phyloP scores from a whole-genome alignment of 1,139 yeast genomes.

The Saccharomyces hybrid region DNA sequence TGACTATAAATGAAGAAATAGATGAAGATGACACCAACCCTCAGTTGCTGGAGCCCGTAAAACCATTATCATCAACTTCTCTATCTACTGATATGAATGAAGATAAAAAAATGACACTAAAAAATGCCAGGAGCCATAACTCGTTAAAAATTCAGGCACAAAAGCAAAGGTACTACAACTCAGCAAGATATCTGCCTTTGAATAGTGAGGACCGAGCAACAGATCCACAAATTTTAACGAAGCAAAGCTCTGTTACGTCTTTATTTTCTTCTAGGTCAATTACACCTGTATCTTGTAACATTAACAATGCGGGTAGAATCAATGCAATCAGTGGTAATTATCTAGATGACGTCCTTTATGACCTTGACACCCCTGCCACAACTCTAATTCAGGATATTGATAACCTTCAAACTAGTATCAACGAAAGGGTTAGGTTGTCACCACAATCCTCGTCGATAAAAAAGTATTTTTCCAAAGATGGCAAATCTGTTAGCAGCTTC shows the following conservation, averaged over 20 bases:
- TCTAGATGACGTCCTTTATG: neutral
- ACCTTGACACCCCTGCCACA: neutral
- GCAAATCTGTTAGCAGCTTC: neutral
- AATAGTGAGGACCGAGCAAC: slow-evolving; percentile 6
- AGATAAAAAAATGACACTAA: slow-evolving; percentile 4
- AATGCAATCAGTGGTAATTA: neutral
- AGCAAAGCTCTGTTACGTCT: slow-evolving; percentile 10
- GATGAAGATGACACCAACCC: neutral
- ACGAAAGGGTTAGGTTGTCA: neutral
- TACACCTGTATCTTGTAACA: slow-evolving; percentile 16
- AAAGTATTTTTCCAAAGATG: neutral
- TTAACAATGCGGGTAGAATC: neutral
- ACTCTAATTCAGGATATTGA: neutral
- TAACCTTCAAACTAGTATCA: neutral
- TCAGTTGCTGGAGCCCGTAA: neutral
- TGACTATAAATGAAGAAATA: neutral
- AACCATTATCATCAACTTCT: neutral
- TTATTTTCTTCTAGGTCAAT: slow-evolving; percentile 13
- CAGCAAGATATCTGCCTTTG: slow-evolving; percentile 23
- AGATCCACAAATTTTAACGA: slow-evolving; percentile 5
- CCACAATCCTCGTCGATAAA: neutral
- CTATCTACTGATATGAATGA: neutral
- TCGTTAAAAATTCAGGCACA: slow-evolving; percentile 27
- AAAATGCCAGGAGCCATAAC: slow-evolving; percentile 9
- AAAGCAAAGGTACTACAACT: slow-evolving; percentile 26